These are phyloP conservation scores for Suillus spraguei DNA, from an alignment of 768 basidiomycete genomes.

Conservation along the genomic window DNA sequence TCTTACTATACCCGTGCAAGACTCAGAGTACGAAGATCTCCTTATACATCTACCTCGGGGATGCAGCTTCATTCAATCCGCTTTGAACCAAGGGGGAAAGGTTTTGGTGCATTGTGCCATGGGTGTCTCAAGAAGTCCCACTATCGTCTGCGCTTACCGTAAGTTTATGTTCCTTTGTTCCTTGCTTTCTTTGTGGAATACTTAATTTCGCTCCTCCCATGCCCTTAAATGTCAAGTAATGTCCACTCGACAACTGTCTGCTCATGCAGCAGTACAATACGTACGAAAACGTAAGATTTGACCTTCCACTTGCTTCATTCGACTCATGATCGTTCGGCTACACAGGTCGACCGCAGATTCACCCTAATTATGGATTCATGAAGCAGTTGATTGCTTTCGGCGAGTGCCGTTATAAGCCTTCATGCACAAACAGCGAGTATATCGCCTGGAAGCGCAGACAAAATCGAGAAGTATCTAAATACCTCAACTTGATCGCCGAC, in stretches of 20 bases:
- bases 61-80: conserved; percentile 63
- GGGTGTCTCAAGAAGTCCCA: conserved; percentile 71
- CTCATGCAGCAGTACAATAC: conserved; percentile 47
- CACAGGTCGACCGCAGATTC: conserved; percentile 40
- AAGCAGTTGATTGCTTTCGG: conserved; percentile 59
- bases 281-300: conserved; percentile 48
- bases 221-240: conserved; percentile 43
- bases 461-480: conserved; percentile 53
- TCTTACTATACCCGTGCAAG: conserved; percentile 39
- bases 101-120: conserved; percentile 76
- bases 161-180: conserved; percentile 28
- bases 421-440: conserved; percentile 45
- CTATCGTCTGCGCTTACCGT: conserved; percentile 60
- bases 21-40: conserved; percentile 55
- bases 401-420: conserved; percentile 51
- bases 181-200: conserved; percentile 7
- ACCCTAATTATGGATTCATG: conserved; percentile 53
- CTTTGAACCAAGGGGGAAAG: conserved; percentile 51
- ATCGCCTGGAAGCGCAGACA: conserved; percentile 60
- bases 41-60: conserved; percentile 64
- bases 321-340: conserved; percentile 16
- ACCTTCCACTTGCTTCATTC: conserved; percentile 9
- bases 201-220: conserved; percentile 6
- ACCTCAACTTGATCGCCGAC: conserved; percentile 53
- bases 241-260: conserved; percentile 44